These are phyloP conservation scores for Dothidotthia symphoricarpi DNA, from an alignment of 2,329 filamentous ascomycete genomes.

Conservation along the genomic window DNA sequence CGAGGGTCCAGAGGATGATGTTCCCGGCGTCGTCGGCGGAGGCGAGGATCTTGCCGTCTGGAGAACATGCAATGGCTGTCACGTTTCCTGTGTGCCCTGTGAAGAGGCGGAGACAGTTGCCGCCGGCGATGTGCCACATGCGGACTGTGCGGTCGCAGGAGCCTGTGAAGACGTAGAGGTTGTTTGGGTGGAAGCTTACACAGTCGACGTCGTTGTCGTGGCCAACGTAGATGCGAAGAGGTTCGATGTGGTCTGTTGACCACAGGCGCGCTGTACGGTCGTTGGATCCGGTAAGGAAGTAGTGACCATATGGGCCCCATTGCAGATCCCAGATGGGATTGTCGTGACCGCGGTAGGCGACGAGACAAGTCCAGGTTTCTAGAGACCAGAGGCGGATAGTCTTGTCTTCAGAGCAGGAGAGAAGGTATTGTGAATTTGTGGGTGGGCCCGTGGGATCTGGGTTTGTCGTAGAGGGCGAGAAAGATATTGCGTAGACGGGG, in stretches of 20 bases:
- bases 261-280: slow-evolving; percentile 90
- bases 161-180: slow-evolving; percentile 87
- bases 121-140: slow-evolving; percentile 94
- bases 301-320: slow-evolving; percentile 93
- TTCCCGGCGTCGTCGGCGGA: slow-evolving; percentile 85
- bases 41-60: slow-evolving; percentile 85
- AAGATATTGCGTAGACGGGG: slow-evolving; percentile 84
- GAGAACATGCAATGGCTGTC: slow-evolving; percentile 78
- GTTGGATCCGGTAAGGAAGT: slow-evolving; percentile 83
- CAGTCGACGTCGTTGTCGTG: slow-evolving; percentile 92
- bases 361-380: slow-evolving; percentile 87
- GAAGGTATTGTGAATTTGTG: slow-evolving; percentile 69
- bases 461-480: slow-evolving; percentile 67
- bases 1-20: slow-evolving; percentile 92
- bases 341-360: slow-evolving; percentile 90
- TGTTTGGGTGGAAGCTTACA: slow-evolving; percentile 93
- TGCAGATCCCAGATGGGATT: slow-evolving; percentile 83
- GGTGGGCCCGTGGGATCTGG: slow-evolving; percentile 51
- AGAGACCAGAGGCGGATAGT: slow-evolving; percentile 91
- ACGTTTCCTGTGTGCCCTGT: slow-evolving; percentile 88
- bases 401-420: slow-evolving; percentile 84
- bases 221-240: slow-evolving; percentile 82
- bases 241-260: slow-evolving; percentile 88
- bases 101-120: slow-evolving; percentile 85
- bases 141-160: slow-evolving; percentile 91